Evolutionary conservation across 805 yeast genomes (phyloP), one percentile per base, ranked within the genome.

Genomic region (Monosporozyma servazzii): DNA sequence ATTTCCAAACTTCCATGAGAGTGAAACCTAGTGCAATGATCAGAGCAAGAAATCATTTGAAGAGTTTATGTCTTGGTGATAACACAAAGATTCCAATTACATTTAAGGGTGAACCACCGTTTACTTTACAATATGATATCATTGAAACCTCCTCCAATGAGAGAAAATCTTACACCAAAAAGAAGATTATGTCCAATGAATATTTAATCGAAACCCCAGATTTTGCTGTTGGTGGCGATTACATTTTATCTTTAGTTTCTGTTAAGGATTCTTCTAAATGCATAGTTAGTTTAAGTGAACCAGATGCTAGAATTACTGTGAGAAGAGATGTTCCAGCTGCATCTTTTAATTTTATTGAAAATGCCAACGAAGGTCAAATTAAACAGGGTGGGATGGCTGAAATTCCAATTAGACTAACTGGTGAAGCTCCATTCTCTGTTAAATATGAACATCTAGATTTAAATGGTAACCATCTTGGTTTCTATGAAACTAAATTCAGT

Each of bases 21-120:
- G 85, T 83, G 50, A 77, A 81, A 55, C 88, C 95, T 33, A 74
- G 71, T 50, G 83, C 81, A 0, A 67, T 63, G 25, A 68, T 77
- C 25, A 52, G 56, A n/a, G 56, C 64, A 11, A 45, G 49, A n/a
- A 48, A 50, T 20, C 56, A 48, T 9, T 45, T 51, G 4, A 58
- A 63, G 29, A 60, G 66, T 21, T 63, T 78, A 53, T 80, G 85
- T 59, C 64, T 79, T 4, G 79, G 79, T 7, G 75, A 75, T 20
- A 60, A 60, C 3, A 71, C 74, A 49, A 58, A 61, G 2, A 67
- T 86, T 4, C 82, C 84, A 0, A 74, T 91, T 3, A 63, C 65
- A 9, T 75, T 93, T 21, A 80, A 78, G 47, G 99, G 99, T 13
- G 81, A 82, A 56, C 78, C 85, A 0, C 98, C 98, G 3, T 88